phyloP scores from a whole-genome alignment of 495 filamentous ascomycete species.

The Melanomma pulvis-pyrius region DNA sequence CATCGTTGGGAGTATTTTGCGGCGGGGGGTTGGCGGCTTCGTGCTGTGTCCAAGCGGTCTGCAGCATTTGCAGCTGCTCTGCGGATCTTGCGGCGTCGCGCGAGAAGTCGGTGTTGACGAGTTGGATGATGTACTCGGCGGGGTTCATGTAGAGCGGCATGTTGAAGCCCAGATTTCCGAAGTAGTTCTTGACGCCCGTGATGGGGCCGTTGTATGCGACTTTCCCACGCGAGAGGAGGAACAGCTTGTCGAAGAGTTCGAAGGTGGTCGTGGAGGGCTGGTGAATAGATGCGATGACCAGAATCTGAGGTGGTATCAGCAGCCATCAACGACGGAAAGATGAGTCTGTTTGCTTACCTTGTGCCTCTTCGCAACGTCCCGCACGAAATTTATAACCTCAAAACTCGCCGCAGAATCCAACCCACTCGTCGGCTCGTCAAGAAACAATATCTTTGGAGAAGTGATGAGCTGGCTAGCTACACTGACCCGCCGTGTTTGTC shows the following conservation, averaged over 20 bases:
- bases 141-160: conserved; percentile 73
- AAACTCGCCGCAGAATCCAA: conserved; percentile 71
- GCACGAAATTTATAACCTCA: conserved; percentile 68
- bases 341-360: conserved; percentile 52
- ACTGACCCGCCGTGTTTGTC: conserved; percentile 77
- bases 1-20: background rate
- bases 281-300: conserved; percentile 79
- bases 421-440: conserved; percentile 82
- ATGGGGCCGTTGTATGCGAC: conserved; percentile 71
- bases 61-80: conserved; percentile 48
- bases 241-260: conserved; percentile 74
- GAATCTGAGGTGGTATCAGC: conserved; percentile 49
- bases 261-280: conserved; percentile 79
- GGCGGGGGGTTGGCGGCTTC: background rate
- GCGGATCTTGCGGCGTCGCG: conserved; percentile 49
- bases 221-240: conserved; percentile 69
- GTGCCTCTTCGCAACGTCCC: conserved; percentile 64
- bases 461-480: conserved; percentile 81
- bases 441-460: conserved; percentile 72
- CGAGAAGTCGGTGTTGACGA: conserved; percentile 74
- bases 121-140: conserved; percentile 74
- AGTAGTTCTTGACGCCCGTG: conserved; percentile 56
- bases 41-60: conserved; percentile 41
- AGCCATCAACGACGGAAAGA: background rate
- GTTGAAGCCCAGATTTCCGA: conserved; percentile 57